Evolutionary conservation across 2,329 filamentous ascomycete genomes (phyloP).

Genomic region (Penicillium sp.): DNA sequence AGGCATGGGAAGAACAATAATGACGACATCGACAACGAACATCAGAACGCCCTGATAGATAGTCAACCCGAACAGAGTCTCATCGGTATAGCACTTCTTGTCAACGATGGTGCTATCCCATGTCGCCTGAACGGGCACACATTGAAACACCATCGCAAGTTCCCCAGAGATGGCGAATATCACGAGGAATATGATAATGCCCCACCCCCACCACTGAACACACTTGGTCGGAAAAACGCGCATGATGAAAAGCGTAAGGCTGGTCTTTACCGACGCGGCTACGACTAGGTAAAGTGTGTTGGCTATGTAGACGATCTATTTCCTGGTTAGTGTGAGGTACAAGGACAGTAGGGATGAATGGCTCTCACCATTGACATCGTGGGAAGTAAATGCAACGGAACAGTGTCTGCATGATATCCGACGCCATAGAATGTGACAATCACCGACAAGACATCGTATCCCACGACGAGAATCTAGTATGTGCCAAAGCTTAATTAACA

Average conservation of each 20-base stretch:
- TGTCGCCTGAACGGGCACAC: background rate
- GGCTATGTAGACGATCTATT: background rate
- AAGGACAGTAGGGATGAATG: no score
- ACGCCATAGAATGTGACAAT: no score
- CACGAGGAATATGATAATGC: background rate
- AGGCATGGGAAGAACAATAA: background rate
- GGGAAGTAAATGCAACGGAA: no score
- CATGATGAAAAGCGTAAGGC: background rate
- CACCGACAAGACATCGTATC: background rate
- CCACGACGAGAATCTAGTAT: background rate
- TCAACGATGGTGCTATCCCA: background rate
- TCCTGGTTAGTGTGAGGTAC: no score
- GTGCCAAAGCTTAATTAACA: background rate
- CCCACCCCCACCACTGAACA: background rate
- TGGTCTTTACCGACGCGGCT: background rate
- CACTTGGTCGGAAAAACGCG: background rate
- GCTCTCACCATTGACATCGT: no score
- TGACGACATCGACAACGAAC: background rate
- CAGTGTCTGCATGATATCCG: no score
- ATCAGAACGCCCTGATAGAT: background rate
- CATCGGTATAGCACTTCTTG: background rate
- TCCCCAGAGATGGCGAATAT: background rate
- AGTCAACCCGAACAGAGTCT: background rate
- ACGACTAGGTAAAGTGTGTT: background rate
- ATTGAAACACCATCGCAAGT: background rate